These are phyloP conservation scores for Didymosphaeria variabile DNA, from an alignment of 2,329 filamentous ascomycete genomes.

Conservation along the genomic window DNA sequence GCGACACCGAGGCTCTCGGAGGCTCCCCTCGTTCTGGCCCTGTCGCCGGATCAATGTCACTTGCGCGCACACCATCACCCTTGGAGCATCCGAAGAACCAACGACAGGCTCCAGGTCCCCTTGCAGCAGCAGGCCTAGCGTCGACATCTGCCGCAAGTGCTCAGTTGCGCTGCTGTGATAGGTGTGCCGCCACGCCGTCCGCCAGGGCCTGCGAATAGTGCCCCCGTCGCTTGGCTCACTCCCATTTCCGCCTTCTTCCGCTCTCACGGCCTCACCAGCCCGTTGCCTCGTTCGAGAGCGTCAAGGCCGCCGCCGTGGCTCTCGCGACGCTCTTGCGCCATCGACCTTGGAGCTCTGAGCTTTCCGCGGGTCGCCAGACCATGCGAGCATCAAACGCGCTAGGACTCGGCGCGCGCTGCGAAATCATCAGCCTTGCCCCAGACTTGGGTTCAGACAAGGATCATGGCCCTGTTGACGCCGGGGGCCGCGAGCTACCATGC, in stretches of 20 bases:
- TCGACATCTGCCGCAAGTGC: constrained; percentile 27
- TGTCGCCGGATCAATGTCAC: constrained; percentile 10
- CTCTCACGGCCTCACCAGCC: neutral
- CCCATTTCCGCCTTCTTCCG: constrained; percentile 14
- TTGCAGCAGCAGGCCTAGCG: constrained; percentile 38
- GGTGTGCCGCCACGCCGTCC: constrained; percentile 24
- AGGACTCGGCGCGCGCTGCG: constrained; percentile 36
- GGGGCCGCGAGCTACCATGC: constrained; percentile 41
- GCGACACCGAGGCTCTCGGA: constrained; percentile 11
- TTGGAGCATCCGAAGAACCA: constrained; percentile 43
- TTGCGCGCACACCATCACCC: constrained; percentile 18
- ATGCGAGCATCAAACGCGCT: constrained; percentile 44
- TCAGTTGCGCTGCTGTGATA: constrained; percentile 32
- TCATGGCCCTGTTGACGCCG: constrained; percentile 35
- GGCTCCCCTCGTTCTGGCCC: constrained; percentile 7
- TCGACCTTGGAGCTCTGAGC: constrained; percentile 10
- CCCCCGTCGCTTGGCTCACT: constrained; percentile 5
- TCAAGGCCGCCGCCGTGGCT: constrained; percentile 1
- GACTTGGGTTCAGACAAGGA: constrained; percentile 43
- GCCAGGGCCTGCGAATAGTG: constrained; percentile 7
- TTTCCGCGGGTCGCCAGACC: constrained; percentile 18
- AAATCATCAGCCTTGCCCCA: constrained; percentile 49
- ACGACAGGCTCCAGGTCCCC: constrained; percentile 39
- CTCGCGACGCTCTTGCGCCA: constrained; percentile 4
- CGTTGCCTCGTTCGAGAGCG: neutral